Conservation (phyloP, 495 filamentous ascomycete species). For the Annulohypoxylon moriforme region DNA sequence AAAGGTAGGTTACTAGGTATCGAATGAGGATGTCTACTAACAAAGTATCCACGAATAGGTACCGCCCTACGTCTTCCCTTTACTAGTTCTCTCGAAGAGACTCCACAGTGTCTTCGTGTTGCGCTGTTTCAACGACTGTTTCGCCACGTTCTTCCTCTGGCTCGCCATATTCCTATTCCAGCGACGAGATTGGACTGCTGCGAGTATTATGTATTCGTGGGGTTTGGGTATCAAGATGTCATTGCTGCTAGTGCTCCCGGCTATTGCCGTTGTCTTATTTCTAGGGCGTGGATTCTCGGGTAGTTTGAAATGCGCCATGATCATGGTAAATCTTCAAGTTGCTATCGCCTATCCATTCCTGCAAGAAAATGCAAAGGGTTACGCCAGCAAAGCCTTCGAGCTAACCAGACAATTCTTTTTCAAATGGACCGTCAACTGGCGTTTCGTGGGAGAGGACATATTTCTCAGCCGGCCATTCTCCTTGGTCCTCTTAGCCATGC, state of each 20-base stretch:
- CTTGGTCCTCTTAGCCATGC: conserved; percentile 70
- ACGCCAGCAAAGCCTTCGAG: conserved; percentile 86
- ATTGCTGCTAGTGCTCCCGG: conserved; percentile 81
- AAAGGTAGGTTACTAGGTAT: conserved; percentile 58
- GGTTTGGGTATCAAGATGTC: conserved; percentile 96
- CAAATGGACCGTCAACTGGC: conserved; percentile 99
- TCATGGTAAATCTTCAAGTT: conserved; percentile 82
- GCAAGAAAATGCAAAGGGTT: conserved; percentile 71
- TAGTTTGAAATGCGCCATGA: conserved; percentile 71
- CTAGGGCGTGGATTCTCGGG: conserved; percentile 72
- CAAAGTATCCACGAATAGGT: conserved; percentile 60
- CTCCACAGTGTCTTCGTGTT: conserved; percentile 94
- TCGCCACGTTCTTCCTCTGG: conserved; percentile 85
- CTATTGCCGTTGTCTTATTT: conserved; percentile 76
- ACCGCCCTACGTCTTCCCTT: conserved; percentile 87
- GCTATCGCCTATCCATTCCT: conserved; percentile 83
- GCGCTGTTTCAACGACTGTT: conserved; percentile 94
- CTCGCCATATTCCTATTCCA: conserved; percentile 81
- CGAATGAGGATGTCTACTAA: conserved; percentile 17
- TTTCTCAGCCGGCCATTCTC: conserved; percentile 85
- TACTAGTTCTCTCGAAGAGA: conserved; percentile 89
- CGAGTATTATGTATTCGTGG: conserved; percentile 76
- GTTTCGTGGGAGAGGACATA: conserved; percentile 83
- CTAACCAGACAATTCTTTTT: conserved; percentile 89
- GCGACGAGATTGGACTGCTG: conserved; percentile 74